phyloP scores from a whole-genome alignment of 148 eudicot species.

The Arctostaphylos glauca region DNA sequence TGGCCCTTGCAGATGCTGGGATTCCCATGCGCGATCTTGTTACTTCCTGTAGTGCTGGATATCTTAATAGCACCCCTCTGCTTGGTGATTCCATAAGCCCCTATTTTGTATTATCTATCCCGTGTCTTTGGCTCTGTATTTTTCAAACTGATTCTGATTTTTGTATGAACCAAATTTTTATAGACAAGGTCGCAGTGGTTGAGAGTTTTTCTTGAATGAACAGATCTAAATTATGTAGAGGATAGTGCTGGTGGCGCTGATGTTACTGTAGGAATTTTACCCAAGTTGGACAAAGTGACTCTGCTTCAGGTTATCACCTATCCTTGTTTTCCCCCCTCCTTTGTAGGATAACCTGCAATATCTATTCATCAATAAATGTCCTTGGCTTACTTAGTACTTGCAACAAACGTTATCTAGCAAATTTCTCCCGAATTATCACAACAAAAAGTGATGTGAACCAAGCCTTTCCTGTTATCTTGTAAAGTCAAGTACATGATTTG shows the following conservation, averaged over 20 bases:
- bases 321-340: background rate
- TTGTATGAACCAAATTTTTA: background rate
- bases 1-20: conserved; percentile 98
- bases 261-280: conserved; percentile 83
- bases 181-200: background rate
- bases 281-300: conserved; percentile 85
- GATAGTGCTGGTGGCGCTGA: conserved; percentile 99
- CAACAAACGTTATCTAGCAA: background rate
- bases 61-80: conserved; percentile 77
- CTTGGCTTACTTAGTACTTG: background rate
- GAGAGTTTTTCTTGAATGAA: conserved; percentile 6
- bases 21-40: conserved; percentile 96
- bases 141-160: background rate
- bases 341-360: background rate
- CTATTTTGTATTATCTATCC: background rate
- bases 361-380: background rate
- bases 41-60: conserved; percentile 94
- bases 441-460: no score
- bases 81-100: conserved; percentile 52
- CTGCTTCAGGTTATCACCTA: conserved; percentile 74
- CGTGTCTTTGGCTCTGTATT: background rate
- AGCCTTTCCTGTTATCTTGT: no score
- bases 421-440: background rate
- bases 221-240: conserved; percentile 89
- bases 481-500: background rate